A percentile compares a stretch with the other conserved stretches of the same genome.
Evolutionary conservation across 805 yeast species (phyloP).

Genomic region (Kockiozyma suomiensis): DNA sequence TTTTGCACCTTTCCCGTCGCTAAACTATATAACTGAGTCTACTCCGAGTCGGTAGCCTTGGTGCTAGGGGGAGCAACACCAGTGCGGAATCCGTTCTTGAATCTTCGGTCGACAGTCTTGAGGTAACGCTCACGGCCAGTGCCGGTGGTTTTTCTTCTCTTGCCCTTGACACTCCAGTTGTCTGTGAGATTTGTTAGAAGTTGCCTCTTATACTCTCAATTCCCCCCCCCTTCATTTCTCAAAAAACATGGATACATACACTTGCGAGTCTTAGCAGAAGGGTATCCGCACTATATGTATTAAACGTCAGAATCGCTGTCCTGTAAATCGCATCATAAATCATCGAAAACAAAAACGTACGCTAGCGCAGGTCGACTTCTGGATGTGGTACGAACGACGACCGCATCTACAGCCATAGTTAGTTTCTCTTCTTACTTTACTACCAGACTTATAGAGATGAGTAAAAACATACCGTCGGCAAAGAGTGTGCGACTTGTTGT

Average conservation of each 20-base stretch:
- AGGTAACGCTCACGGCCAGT: conserved; percentile 99
- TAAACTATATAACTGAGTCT: neutral
- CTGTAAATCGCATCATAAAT: neutral
- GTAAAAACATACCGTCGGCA: conserved; percentile 62
- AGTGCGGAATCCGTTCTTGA: conserved; percentile 98
- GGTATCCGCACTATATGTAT: conserved; percentile 79
- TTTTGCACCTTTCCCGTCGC: too few species aligned
- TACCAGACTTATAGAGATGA: neutral
- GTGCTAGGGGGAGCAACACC: conserved; percentile 55
- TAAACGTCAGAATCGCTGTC: too few species aligned
- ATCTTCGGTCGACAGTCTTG: conserved; percentile 95
- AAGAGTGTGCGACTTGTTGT: conserved; percentile 98
- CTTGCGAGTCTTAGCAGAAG: conserved; percentile 95
- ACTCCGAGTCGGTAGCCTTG: conserved; percentile 19
- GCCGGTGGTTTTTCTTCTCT: conserved; percentile 99
- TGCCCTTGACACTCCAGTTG: conserved; percentile 99
- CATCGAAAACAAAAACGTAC: neutral
- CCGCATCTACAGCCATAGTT: conserved; percentile 74
- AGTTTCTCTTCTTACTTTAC: neutral
- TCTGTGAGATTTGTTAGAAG: conserved; percentile 25
- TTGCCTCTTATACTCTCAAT: neutral
- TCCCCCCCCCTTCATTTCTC: neutral
- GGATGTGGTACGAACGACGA: conserved; percentile 97
- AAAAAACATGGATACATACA: conserved; percentile 44
- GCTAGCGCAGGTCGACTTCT: conserved; percentile 97